Evolutionary conservation across 495 filamentous ascomycete genomes (phyloP).

Genomic region (Penicillium simplicissimum): DNA sequence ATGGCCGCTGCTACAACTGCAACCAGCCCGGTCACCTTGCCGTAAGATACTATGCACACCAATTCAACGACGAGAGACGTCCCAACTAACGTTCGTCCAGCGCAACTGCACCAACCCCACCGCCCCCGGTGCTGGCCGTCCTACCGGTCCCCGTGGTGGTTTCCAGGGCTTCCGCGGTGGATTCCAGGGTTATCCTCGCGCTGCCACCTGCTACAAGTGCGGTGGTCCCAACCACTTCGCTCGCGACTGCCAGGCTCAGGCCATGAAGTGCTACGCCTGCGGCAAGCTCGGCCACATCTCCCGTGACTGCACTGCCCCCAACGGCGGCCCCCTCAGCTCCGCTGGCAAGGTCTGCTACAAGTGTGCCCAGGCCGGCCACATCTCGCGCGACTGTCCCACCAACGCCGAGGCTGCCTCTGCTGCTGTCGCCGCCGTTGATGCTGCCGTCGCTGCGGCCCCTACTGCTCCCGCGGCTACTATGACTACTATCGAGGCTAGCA

Average conservation of each 20-base stretch:
- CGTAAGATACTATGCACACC: conserved; percentile 41
- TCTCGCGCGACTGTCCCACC: conserved; percentile 85
- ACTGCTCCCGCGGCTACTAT: conserved; percentile 41
- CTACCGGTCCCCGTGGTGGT: conserved; percentile 67
- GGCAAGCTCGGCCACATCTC: conserved; percentile 99
- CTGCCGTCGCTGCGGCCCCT: conserved; percentile 37
- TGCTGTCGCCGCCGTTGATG: conserved; percentile 34
- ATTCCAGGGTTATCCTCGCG: conserved; percentile 66
- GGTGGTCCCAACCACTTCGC: conserved; percentile 99
- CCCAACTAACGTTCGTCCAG: conserved; percentile 38
- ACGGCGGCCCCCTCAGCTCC: conserved; percentile 92
- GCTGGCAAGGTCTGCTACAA: conserved; percentile 99
- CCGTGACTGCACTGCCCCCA: conserved; percentile 94
- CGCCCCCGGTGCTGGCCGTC: conserved; percentile 58
- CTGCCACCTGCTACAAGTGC: conserved; percentile 98
- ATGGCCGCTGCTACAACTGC: conserved; percentile 94
- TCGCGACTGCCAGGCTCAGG: conserved; percentile 97
- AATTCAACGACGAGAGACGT: neutral
- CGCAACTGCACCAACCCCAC: conserved; percentile 79
- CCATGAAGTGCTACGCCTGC: conserved; percentile 99
- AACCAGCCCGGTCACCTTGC: conserved; percentile 89
- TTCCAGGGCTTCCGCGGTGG: conserved; percentile 71
- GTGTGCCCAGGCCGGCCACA: conserved; percentile 93
- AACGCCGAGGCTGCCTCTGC: conserved; percentile 52
- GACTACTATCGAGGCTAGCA: conserved; percentile 41